A percentile compares a stretch with the other conserved stretches of the same genome.
phyloP scores from a whole-genome alignment of 106 monocot species.

The Cymbidium sinense region DNA sequence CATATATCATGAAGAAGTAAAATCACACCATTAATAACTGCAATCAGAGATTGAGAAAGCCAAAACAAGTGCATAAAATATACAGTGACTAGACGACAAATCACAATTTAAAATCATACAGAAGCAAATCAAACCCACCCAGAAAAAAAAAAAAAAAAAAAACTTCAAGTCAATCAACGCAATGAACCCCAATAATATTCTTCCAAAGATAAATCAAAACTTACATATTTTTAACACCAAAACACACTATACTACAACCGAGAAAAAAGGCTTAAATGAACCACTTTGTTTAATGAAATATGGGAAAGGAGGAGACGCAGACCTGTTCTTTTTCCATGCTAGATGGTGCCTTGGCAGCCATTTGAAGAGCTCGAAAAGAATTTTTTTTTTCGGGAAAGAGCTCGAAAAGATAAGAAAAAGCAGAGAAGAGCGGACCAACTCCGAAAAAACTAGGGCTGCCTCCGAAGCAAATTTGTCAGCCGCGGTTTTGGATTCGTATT shows the following conservation, averaged over 20 bases:
- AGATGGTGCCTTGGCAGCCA: background rate
- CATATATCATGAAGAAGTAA: background rate
- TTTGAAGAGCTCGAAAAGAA: background rate
- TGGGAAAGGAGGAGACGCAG: background rate
- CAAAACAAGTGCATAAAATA: background rate
- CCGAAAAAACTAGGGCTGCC: background rate
- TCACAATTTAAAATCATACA: background rate
- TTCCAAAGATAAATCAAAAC: background rate
- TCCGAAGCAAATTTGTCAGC: background rate
- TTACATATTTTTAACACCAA: background rate
- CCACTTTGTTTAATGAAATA: background rate
- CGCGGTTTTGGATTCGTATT: no score
- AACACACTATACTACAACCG: background rate
- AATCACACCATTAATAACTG: background rate
- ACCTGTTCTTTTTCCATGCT: slow-evolving; percentile 10
- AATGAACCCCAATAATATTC: background rate
- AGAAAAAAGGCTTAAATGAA: background rate
- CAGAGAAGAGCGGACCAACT: background rate
- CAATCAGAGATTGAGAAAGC: background rate
- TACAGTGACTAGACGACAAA: background rate
- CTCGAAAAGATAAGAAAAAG: background rate
- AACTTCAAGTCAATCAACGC: background rate
- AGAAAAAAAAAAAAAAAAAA: no score
- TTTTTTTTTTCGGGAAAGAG: no score
- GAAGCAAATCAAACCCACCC: background rate